Percentiles rank a stretch among this genome's conserved stretches.
phyloP scores from a whole-genome alignment of 768 basidiomycete species.

The Xerocomellus amylosporus region DNA sequence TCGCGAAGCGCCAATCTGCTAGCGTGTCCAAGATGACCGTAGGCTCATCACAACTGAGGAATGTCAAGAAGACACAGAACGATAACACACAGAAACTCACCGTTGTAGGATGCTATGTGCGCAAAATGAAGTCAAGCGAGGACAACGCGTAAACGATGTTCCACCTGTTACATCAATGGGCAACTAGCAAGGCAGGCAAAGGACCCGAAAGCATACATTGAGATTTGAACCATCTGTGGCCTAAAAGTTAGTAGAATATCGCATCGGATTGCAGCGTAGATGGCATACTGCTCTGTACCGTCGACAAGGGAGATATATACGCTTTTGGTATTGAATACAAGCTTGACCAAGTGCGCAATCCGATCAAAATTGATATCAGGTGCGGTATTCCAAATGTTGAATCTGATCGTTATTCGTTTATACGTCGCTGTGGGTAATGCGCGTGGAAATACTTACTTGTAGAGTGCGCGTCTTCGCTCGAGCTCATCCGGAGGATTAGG shows the following conservation, averaged over 20 bases:
- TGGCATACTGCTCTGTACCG: constrained; percentile 71
- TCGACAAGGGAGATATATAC: constrained; percentile 85
- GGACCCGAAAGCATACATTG: constrained; percentile 56
- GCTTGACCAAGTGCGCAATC: constrained; percentile 87
- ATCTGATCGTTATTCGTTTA: constrained; percentile 44
- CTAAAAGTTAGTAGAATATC: constrained; percentile 8
- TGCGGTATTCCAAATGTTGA: constrained; percentile 86
- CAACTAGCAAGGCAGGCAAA: not conserved
- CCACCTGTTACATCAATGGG: constrained; percentile 39
- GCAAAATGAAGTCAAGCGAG: constrained; percentile 71
- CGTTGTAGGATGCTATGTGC: constrained; percentile 79
- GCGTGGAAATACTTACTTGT: constrained; percentile 56
- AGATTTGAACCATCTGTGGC: constrained; percentile 79
- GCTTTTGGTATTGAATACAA: constrained; percentile 88
- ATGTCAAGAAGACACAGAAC: constrained; percentile 2
- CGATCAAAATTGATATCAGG: constrained; percentile 90
- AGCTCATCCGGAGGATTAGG: constrained; percentile 84
- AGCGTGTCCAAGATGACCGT: constrained; percentile 78
- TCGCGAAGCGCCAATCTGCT: constrained; percentile 84
- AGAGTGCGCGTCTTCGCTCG: constrained; percentile 78
- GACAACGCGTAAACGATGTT: constrained; percentile 40
- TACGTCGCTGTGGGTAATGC: not conserved
- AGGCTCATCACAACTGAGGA: constrained; percentile 74
- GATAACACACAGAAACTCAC: constrained; percentile 34
- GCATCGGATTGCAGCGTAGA: constrained; percentile 2